Conservation (phyloP, 2,329 filamentous ascomycete genomes). For the Trichoderma endophyticum region DNA sequence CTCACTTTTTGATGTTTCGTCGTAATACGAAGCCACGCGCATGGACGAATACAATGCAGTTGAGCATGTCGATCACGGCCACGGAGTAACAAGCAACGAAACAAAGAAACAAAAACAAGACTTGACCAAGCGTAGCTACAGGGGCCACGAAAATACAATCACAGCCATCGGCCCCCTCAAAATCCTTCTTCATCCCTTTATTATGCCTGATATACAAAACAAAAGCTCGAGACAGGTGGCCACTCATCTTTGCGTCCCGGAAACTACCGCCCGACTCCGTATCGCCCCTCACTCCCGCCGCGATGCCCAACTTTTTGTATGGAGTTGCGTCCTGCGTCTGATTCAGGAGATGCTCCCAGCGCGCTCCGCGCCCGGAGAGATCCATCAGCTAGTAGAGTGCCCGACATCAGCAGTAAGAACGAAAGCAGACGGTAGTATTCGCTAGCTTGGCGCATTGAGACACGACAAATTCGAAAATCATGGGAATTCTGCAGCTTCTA, state of each 20-base stretch:
- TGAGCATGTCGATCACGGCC: not conserved
- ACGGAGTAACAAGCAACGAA: not conserved
- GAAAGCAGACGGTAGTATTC: not conserved
- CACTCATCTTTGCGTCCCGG: not conserved
- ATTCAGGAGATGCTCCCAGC: not conserved
- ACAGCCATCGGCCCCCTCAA: not conserved
- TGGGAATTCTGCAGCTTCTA: not conserved
- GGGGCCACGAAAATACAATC: not conserved
- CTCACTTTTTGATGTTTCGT: not conserved
- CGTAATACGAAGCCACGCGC: not conserved
- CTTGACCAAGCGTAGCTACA: not conserved
- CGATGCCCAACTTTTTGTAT: not conserved
- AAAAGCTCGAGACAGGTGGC: not conserved
- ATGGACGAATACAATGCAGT: not conserved
- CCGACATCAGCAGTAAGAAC: not conserved
- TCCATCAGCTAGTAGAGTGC: not conserved
- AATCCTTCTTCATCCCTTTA: not conserved
- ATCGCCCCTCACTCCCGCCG: not conserved
- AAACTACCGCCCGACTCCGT: slow-evolving; percentile 2
- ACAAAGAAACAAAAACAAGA: not conserved
- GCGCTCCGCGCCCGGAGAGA: not conserved
- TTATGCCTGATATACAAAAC: not conserved
- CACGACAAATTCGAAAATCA: not conserved
- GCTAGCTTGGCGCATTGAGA: not conserved
- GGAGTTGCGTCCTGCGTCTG: not conserved